A percentile compares a stretch with the other conserved stretches of the same genome.
Evolutionary conservation across 1,139 yeast genomes (phyloP).

Genomic region (Meyerozyma athensensis): DNA sequence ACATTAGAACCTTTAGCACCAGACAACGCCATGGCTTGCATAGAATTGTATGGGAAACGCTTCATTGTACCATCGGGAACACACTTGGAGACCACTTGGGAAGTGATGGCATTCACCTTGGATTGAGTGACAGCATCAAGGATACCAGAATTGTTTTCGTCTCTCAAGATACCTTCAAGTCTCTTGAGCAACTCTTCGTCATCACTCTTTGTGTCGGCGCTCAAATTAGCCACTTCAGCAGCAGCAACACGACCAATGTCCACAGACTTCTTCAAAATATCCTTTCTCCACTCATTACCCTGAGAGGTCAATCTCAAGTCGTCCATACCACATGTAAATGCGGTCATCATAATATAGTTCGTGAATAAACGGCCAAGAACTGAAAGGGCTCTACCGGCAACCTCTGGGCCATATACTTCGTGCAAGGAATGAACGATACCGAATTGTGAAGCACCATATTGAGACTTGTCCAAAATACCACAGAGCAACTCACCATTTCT

Average conservation of each 20-base stretch:
- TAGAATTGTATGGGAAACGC: conserved; percentile 89
- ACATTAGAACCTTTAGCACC: conserved; percentile 99
- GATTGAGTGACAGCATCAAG: conserved; percentile 95
- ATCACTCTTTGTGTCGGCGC: conserved; percentile 45
- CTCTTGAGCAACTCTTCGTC: conserved; percentile 83
- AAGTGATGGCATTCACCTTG: conserved; percentile 86
- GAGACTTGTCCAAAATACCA: conserved; percentile 96
- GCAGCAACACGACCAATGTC: conserved; percentile 92
- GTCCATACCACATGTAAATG: conserved; percentile 99
- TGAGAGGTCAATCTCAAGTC: conserved; percentile 88
- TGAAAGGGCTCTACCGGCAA: conserved; percentile 86
- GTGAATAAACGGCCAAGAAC: conserved; percentile 94
- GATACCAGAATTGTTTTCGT: conserved; percentile 86
- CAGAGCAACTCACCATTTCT: conserved; percentile 79
- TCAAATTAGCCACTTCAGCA: conserved; percentile 86
- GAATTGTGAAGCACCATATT: conserved; percentile 96
- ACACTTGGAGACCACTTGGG: conserved; percentile 89
- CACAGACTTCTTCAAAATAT: conserved; percentile 68
- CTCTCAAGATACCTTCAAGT: conserved; percentile 91
- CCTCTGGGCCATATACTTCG: conserved; percentile 88
- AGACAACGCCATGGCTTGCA: conserved; percentile 98
- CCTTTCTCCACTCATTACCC: conserved; percentile 87
- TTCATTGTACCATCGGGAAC: conserved; percentile 96
- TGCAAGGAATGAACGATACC: conserved; percentile 96
- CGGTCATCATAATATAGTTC: conserved; percentile 85